Base-by-base conservation (phyloP, 495 filamentous ascomycete species). In the Xylaria cubensis region DNA sequence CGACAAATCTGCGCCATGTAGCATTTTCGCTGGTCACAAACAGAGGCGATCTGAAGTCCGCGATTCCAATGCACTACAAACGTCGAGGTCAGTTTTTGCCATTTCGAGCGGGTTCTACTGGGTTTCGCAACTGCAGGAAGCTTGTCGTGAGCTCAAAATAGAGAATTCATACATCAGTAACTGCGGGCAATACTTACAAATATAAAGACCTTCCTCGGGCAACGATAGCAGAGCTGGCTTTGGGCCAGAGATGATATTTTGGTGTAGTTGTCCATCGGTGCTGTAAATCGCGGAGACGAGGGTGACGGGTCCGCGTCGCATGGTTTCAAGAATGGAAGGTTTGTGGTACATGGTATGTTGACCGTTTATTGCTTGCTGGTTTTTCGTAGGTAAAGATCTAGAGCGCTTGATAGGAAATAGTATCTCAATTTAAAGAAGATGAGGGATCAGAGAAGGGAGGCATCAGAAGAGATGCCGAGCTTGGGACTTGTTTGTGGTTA, bases 181-280 rank as follows among this genome's bases (percentile, higher is more conserved):
- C 9, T 17, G 26, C 9, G 13, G 53, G 4, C 2, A 9, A 4
- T 6, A 32, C 53, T 56, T 13, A 56, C 53, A 12, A 48, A 78
- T 51, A 56, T 72, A 78, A 29, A 76, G 26, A 10, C 76, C 76
- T 44, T 76, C 74, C 12, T 78, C 74, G 17, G 71, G 73, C 34
- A 76, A 26, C 13, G 67, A 62, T 12, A 19, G n/a, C 24, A 5
- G 19, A 19, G 3, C 4, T 9, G 39, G 29, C 21, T 71, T 68
- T 26, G 17, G 9, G 13, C n/a, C 65, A 4, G 73, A 65, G 36
- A 76, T 63, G n/a, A 69, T 15, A n/a, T 58, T 51, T 24, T 21
- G 62, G 63, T 29, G 71, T 1, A 74, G 56, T 15, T 78, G 62
- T 19, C 59, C 51, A 26, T 69, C 51, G 29, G 1, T 50, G 5